phyloP scores from a whole-genome alignment of 805 yeast genomes.

The Osmozyma mogii region DNA sequence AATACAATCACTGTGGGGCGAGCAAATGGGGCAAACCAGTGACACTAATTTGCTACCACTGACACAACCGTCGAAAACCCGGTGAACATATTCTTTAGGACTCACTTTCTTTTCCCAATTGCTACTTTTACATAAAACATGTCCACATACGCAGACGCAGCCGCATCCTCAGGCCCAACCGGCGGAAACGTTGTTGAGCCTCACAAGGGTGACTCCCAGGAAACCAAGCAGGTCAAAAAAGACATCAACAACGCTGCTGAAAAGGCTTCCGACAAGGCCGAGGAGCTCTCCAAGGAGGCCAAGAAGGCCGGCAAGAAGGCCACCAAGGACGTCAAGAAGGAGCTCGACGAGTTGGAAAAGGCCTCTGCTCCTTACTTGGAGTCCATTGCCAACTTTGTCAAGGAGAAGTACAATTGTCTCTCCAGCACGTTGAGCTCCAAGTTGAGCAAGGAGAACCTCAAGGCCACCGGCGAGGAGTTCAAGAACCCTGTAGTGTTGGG shows the following conservation, averaged over 20 bases:
- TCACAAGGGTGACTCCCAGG: slow-evolving; percentile 12
- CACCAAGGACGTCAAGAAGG: slow-evolving; percentile 6
- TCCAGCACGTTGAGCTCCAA: slow-evolving; percentile 9
- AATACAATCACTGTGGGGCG: not conserved
- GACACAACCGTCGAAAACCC: not conserved
- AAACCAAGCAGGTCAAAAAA: slow-evolving; percentile 17
- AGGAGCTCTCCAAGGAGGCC: slow-evolving; percentile 19
- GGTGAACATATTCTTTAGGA: not conserved
- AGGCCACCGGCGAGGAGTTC: slow-evolving; percentile 31
- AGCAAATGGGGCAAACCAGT: not conserved
- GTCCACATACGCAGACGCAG: slow-evolving; percentile 33
- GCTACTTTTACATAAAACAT: slow-evolving; percentile 2
- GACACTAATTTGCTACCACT: not conserved
- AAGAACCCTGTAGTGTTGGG: slow-evolving; percentile 56
- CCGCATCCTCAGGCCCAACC: slow-evolving; percentile 31
- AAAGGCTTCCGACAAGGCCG: slow-evolving; percentile 15
- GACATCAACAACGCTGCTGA: slow-evolving; percentile 16
- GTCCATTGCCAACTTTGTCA: slow-evolving; percentile 11
- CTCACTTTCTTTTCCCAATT: too few relatives aligned
- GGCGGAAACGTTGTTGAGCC: slow-evolving; percentile 26
- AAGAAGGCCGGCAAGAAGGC: slow-evolving; percentile 9
- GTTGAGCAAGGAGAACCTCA: slow-evolving; percentile 9
- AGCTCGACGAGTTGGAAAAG: slow-evolving; percentile 13
- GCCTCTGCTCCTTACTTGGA: slow-evolving; percentile 18
- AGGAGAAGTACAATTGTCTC: slow-evolving; percentile 14